Conservation (phyloP, 1,284 basidiomycete genomes). For the Leucoagaricus sp. region DNA sequence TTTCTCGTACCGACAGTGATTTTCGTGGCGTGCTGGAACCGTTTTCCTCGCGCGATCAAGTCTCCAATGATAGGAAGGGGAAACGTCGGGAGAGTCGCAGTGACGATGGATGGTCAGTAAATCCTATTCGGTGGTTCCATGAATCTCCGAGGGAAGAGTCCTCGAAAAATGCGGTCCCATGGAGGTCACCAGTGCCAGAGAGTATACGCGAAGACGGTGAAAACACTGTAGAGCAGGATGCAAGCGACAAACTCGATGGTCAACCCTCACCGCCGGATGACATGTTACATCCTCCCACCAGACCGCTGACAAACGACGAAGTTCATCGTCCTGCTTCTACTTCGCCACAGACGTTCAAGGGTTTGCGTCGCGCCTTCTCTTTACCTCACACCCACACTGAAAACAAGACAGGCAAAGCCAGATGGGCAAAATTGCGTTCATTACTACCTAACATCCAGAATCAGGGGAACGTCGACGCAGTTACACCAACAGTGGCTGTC, state of each 20-base stretch:
- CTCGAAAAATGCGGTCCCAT: background rate
- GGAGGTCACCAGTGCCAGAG: background rate
- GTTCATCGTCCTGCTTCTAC: background rate
- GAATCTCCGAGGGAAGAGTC: conserved; percentile 53
- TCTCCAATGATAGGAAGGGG: conserved; percentile 51
- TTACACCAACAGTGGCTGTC: conserved; percentile 47
- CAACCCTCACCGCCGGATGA: too few species aligned
- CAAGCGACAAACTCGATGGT: background rate
- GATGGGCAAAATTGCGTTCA: conserved; percentile 65
- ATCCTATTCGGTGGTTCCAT: conserved; percentile 56
- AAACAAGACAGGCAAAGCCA: conserved; percentile 37
- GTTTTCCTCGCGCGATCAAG: conserved; percentile 27
- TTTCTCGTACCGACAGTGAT: conserved; percentile 35
- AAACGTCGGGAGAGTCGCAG: conserved; percentile 52
- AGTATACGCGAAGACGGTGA: conserved; percentile 15
- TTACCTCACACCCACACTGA: conserved; percentile 36
- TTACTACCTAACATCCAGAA: conserved; percentile 56
- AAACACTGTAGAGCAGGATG: background rate
- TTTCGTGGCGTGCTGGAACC: conserved; percentile 67
- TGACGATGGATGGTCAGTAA: conserved; percentile 41
- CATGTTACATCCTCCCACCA: background rate
- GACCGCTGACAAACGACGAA: background rate
- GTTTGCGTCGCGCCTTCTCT: conserved; percentile 44
- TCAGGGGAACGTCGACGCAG: conserved; percentile 26
- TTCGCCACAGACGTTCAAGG: conserved; percentile 6